phyloP scores from a whole-genome alignment of 441 rosid genomes.

The Erysimum pusillum region DNA sequence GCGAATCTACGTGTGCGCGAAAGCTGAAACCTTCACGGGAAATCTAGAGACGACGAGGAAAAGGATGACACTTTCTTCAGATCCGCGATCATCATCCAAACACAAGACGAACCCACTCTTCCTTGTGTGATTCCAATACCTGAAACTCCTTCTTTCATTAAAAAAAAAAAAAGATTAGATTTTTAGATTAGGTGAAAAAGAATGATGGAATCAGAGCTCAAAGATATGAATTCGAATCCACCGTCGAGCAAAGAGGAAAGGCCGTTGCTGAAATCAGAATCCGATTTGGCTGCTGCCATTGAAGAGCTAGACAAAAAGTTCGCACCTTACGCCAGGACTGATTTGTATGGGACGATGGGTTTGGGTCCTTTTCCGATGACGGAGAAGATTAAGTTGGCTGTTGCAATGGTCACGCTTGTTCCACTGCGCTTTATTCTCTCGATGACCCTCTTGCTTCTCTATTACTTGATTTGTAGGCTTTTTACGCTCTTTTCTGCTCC shows the following conservation, averaged over 20 bases:
- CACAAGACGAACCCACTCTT: conserved; percentile 26
- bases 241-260: conserved; percentile 71
- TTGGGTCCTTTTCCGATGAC: conserved; percentile 72
- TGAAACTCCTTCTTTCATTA: conserved; percentile 2
- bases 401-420: conserved; percentile 74
- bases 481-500: conserved; percentile 83
- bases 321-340: conserved; percentile 88
- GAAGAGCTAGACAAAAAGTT: conserved; percentile 86
- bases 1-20: conserved; percentile 46
- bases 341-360: conserved; percentile 90
- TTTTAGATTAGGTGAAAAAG: conserved; percentile 33
- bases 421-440: conserved; percentile 74
- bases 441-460: conserved; percentile 59
- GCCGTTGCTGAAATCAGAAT: conserved; percentile 76
- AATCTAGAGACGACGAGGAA: conserved; percentile 41
- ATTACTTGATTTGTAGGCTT: conserved; percentile 80
- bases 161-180: conserved; percentile 14
- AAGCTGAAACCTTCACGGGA: conserved; percentile 39
- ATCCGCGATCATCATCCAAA: conserved; percentile 36
- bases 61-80: conserved; percentile 38
- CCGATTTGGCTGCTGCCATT: conserved; percentile 51
- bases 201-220: conserved; percentile 73
- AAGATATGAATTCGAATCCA: conserved; percentile 56
- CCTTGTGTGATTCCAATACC: conserved; percentile 34
- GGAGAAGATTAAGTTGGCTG: conserved; percentile 70